phyloP scores from a whole-genome alignment of 2,329 filamentous ascomycete species.

The Thielaviopsis punctulata region DNA sequence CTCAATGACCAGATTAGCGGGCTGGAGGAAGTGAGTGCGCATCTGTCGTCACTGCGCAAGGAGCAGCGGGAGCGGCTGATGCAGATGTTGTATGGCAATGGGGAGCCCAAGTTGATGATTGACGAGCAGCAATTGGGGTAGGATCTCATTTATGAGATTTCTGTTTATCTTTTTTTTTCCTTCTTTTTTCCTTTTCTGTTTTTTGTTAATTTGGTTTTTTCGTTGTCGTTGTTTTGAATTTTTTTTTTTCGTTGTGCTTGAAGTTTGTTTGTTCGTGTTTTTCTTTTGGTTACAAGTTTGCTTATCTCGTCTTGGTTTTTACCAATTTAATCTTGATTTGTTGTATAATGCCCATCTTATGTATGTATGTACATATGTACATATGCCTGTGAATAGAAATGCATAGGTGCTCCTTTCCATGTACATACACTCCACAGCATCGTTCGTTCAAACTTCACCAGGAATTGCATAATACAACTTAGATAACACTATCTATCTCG shows the following conservation, averaged over 20 bases:
- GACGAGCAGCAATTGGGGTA: constrained; percentile 14
- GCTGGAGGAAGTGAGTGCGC: constrained; percentile 60
- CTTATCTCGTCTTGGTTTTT: not conserved
- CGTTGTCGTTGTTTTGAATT: too few relatives aligned
- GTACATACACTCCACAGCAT: not conserved
- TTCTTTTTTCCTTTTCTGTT: not conserved
- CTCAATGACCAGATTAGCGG: constrained; percentile 77
- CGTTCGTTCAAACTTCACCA: too few relatives aligned
- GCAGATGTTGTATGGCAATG: constrained; percentile 54
- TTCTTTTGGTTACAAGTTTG: not conserved
- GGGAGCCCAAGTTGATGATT: constrained; percentile 19
- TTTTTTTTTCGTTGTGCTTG: not conserved
- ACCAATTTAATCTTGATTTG: not conserved
- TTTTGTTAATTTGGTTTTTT: too few relatives aligned
- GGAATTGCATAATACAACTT: too few relatives aligned
- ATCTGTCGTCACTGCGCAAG: constrained; percentile 58
- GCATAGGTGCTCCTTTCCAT: not conserved
- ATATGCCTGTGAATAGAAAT: too few relatives aligned
- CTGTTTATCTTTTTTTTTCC: not conserved
- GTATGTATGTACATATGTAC: too few relatives aligned
- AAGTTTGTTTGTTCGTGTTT: too few relatives aligned
- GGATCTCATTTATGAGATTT: not conserved
- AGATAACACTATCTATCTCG: too few relatives aligned
- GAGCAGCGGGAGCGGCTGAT: constrained; percentile 70
- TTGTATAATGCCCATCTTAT: not conserved